phyloP scores from a whole-genome alignment of 768 basidiomycete species.

The Lactarius vividus region DNA sequence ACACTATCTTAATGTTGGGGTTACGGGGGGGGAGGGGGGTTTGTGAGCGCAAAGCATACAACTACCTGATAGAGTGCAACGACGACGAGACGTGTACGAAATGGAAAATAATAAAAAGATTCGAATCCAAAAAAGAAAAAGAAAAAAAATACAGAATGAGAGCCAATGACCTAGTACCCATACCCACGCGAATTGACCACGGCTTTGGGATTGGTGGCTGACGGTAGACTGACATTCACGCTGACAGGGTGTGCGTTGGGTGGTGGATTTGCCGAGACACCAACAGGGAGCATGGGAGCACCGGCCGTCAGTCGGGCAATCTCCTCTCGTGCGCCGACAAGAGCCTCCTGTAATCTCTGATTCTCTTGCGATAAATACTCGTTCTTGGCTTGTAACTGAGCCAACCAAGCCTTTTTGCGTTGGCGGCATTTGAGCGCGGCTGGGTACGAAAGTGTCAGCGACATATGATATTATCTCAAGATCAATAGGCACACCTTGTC shows the following conservation, averaged over 20 bases:
- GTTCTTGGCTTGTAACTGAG: conserved; percentile 88
- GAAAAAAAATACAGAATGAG: conserved; percentile 1
- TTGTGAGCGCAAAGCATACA: conserved; percentile 25
- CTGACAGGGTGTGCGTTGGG: conserved; percentile 24
- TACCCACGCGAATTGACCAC: conserved; percentile 24
- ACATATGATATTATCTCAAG: conserved; percentile 8
- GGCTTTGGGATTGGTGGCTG: conserved; percentile 1
- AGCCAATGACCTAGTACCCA: conserved; percentile 17
- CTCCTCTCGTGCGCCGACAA: conserved; percentile 88
- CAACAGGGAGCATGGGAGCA: conserved; percentile 18
- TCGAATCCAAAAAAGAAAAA: conserved; percentile 14
- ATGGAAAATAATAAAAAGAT: conserved; percentile 22
- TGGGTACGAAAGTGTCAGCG: conserved; percentile 35
- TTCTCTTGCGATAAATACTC: conserved; percentile 93
- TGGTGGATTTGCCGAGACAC: conserved; percentile 7
- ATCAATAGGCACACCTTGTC: conserved; percentile 71
- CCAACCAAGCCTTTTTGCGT: conserved; percentile 97
- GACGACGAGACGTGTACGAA: conserved; percentile 18
- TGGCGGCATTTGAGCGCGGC: conserved; percentile 99
- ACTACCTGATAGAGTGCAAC: conserved; percentile 18
- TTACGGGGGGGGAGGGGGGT: conserved; percentile 4
- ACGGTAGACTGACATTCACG: conserved; percentile 28
- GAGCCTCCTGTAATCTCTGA: conserved; percentile 84
- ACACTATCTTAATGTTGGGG: conserved; percentile 24
- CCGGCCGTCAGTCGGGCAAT: conserved; percentile 72